Evolutionary conservation across 768 basidiomycete species (phyloP).

Genomic region (Calocera viscosa): DNA sequence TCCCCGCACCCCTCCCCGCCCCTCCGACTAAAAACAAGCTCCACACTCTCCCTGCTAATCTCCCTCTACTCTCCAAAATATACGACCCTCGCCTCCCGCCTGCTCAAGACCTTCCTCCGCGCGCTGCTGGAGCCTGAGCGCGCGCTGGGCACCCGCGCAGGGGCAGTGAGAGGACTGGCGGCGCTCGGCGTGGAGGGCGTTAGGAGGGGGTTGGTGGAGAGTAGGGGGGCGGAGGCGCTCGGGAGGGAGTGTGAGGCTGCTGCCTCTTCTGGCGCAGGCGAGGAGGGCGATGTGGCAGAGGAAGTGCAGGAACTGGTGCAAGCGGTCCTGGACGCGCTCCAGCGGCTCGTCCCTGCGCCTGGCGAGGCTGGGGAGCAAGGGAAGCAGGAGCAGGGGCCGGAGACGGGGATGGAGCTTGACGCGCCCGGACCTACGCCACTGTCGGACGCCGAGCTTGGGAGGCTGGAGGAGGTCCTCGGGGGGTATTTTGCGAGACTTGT

Average conservation of each 20-base stretch:
- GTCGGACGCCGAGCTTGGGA: not conserved
- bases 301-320: not conserved
- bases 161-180: conserved; percentile 75
- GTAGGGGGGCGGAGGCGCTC: conserved; percentile 63
- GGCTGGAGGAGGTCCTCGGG: not conserved
- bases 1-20: conserved; percentile 65
- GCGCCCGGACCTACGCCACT: too few relatives aligned
- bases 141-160: conserved; percentile 59
- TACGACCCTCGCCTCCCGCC: conserved; percentile 71
- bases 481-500: not conserved
- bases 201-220: conserved; percentile 66
- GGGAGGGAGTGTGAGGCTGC: conserved; percentile 27
- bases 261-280: not conserved
- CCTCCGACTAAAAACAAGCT: conserved; percentile 25
- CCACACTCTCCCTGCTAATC: conserved; percentile 64
- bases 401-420: too few relatives aligned
- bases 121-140: conserved; percentile 45
- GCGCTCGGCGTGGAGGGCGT: conserved; percentile 79
- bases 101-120: conserved; percentile 85
- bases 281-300: not conserved
- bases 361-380: not conserved
- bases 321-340: not conserved
- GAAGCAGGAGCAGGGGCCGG: too few relatives aligned
- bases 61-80: conserved; percentile 80
- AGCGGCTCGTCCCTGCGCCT: not conserved